Percentiles rank a stretch among this genome's conserved stretches.
phyloP scores from a whole-genome alignment of 1,284 basidiomycete species.

The Melampsora occidentalis region DNA sequence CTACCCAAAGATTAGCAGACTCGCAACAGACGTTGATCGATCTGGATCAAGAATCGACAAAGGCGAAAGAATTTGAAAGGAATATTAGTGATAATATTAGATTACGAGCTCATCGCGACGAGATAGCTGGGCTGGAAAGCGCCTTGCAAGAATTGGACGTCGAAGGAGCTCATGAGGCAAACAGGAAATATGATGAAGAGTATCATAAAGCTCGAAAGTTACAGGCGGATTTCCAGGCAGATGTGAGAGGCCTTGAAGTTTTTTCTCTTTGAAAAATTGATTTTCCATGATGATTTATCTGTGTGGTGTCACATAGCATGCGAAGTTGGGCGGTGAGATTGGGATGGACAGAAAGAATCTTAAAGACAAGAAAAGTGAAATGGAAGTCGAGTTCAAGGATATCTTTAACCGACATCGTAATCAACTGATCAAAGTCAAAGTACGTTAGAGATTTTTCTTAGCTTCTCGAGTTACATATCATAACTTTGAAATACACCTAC shows the following conservation, averaged over 20 bases:
- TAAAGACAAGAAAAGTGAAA: constrained; percentile 67
- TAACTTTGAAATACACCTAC: constrained; percentile 25
- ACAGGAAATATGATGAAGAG: constrained; percentile 76
- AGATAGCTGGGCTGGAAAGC: constrained; percentile 67
- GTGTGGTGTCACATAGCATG: constrained; percentile 61
- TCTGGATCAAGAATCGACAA: constrained; percentile 53
- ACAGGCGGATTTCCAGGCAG: constrained; percentile 58
- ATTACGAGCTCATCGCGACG: constrained; percentile 66
- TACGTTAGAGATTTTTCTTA: constrained; percentile 51
- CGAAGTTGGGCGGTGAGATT: constrained; percentile 75
- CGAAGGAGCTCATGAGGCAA: constrained; percentile 73
- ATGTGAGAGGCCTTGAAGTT: constrained; percentile 57
- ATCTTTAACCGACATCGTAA: constrained; percentile 80
- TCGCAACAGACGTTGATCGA: constrained; percentile 29
- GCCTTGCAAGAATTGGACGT: constrained; percentile 75
- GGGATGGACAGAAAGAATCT: constrained; percentile 70
- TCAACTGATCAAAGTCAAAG: constrained; percentile 92
- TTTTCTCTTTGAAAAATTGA: constrained; percentile 16
- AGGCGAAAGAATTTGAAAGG: constrained; percentile 54
- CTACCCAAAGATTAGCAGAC: constrained; percentile 15
- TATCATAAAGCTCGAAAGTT: constrained; percentile 67
- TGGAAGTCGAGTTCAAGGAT: constrained; percentile 77
- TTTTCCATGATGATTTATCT: not conserved
- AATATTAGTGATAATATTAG: constrained; percentile 84
- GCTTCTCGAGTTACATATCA: not conserved